Evolutionary conservation across 1,139 yeast species (phyloP).

Genomic region (Meyerozyma elateridarum): DNA sequence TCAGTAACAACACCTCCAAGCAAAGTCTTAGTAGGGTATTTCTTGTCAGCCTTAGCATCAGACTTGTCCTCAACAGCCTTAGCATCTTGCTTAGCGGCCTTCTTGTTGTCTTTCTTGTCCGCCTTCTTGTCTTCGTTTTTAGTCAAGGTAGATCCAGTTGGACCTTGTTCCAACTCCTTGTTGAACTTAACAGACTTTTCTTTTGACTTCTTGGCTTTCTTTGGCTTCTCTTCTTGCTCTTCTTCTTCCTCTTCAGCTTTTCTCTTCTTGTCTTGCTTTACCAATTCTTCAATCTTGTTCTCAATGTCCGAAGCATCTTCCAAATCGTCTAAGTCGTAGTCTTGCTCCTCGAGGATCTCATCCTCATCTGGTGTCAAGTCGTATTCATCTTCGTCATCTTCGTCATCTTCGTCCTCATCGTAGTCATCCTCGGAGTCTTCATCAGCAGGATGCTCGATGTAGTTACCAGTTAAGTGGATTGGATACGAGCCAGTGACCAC

Average conservation of each 20-base stretch:
- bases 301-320: conserved; percentile 56
- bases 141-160: conserved; percentile 52
- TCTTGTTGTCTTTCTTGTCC: conserved; percentile 24
- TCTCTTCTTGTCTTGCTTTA: conserved; percentile 48
- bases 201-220: conserved; percentile 37
- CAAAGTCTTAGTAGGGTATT: conserved; percentile 66
- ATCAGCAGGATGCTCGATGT: conserved; percentile 90
- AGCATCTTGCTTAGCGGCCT: conserved; percentile 23
- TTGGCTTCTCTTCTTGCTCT: conserved; percentile 19
- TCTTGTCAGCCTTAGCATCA: conserved; percentile 28
- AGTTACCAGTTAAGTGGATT: conserved; percentile 90
- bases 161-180: conserved; percentile 91
- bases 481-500: conserved; percentile 96
- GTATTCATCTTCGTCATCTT: conserved; percentile 66
- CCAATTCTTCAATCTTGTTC: conserved; percentile 54
- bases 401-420: conserved; percentile 49
- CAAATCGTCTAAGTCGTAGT: conserved; percentile 56
- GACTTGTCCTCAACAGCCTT: conserved; percentile 10
- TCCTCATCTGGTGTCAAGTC: conserved; percentile 93
- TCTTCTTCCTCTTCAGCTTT: conserved; percentile 40
- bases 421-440: conserved; percentile 53
- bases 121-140: conserved; percentile 25
- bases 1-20: conserved; percentile 92
- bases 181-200: conserved; percentile 80
- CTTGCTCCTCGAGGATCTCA: conserved; percentile 47